Evolutionary conservation across 169 alveolate species (phyloP).

Genomic region (Perkinsus marinus): DNA sequence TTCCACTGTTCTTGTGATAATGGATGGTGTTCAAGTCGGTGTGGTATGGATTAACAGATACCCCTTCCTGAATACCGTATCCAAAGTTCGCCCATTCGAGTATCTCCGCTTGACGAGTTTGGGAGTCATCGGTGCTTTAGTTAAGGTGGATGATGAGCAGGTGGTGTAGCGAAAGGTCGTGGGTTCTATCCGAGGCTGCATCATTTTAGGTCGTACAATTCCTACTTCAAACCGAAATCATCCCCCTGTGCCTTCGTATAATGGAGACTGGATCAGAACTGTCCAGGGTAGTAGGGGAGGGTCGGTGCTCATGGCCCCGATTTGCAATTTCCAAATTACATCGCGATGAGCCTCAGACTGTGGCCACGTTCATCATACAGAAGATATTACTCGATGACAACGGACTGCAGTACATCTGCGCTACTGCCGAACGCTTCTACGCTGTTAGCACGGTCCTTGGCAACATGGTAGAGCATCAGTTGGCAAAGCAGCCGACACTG

Average conservation of each 20-base stretch:
- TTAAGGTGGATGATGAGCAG: slow-evolving; percentile 59
- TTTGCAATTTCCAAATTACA: too few relatives aligned
- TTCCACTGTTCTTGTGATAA: slow-evolving; percentile 75
- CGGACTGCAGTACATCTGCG: slow-evolving; percentile 87
- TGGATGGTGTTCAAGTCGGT: too few relatives aligned
- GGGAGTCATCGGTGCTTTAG: slow-evolving; percentile 99
- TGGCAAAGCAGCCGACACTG: neutral
- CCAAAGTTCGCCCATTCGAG: slow-evolving; percentile 89
- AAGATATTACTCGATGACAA: slow-evolving; percentile 87
- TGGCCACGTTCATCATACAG: slow-evolving; percentile 95
- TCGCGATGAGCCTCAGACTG: slow-evolving; percentile 18
- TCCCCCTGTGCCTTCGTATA: slow-evolving; percentile 92
- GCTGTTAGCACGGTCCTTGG: slow-evolving; percentile 87
- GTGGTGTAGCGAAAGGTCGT: neutral
- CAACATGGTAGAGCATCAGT: slow-evolving; percentile 66
- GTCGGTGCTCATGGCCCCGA: slow-evolving; percentile 8
- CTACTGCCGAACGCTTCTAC: slow-evolving; percentile 93
- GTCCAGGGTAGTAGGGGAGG: slow-evolving; percentile 71
- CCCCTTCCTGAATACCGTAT: slow-evolving; percentile 89
- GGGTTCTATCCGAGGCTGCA: neutral
- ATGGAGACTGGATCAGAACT: slow-evolving; percentile 98
- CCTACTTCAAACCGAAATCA: slow-evolving; percentile 86
- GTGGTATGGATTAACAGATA: slow-evolving; percentile 24
- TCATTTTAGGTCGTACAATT: slow-evolving; percentile 67
- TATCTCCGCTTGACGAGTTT: slow-evolving; percentile 90